Evolutionary conservation across 2,329 filamentous ascomycete genomes (phyloP).

Genomic region (Aspergillus eucalypticola): DNA sequence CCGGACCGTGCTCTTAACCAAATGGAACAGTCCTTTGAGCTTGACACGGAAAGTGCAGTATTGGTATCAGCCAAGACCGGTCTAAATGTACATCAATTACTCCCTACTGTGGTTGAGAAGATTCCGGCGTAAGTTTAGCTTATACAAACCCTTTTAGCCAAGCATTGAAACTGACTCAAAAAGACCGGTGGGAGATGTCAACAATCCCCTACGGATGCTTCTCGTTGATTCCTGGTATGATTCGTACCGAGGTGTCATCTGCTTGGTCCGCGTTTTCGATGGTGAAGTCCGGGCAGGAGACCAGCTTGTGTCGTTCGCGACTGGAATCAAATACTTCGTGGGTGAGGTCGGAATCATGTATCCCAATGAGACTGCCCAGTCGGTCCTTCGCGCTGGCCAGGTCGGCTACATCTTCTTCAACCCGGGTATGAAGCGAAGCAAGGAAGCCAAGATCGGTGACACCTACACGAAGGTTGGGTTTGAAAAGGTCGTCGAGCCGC

Average conservation of each 20-base stretch:
- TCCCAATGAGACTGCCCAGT: constrained; percentile 80
- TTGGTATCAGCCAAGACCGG: constrained; percentile 93
- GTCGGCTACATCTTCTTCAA: constrained; percentile 98
- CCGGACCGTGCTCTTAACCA: constrained; percentile 82
- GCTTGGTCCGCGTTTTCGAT: constrained; percentile 89
- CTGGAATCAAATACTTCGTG: constrained; percentile 84
- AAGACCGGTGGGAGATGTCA: constrained; percentile 69
- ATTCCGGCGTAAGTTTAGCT: constrained; percentile 65
- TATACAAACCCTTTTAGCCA: background rate
- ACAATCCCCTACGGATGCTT: constrained; percentile 75
- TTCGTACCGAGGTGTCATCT: constrained; percentile 88
- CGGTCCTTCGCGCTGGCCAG: constrained; percentile 80
- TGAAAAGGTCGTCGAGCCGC: constrained; percentile 73
- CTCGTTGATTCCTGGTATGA: constrained; percentile 99
- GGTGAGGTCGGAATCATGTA: constrained; percentile 98
- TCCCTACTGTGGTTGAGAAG: constrained; percentile 81
- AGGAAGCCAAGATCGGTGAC: constrained; percentile 94
- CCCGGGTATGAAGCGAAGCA: constrained; percentile 94
- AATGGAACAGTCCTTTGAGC: constrained; percentile 81
- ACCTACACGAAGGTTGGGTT: constrained; percentile 83
- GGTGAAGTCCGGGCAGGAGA: constrained; percentile 81
- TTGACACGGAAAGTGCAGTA: constrained; percentile 73
- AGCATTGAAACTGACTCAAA: constrained; percentile 21
- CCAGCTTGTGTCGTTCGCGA: constrained; percentile 82
- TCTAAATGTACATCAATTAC: constrained; percentile 76